phyloP scores from a whole-genome alignment of 1,139 yeast species.

The Yamadazyma kanchanaburiensis region DNA sequence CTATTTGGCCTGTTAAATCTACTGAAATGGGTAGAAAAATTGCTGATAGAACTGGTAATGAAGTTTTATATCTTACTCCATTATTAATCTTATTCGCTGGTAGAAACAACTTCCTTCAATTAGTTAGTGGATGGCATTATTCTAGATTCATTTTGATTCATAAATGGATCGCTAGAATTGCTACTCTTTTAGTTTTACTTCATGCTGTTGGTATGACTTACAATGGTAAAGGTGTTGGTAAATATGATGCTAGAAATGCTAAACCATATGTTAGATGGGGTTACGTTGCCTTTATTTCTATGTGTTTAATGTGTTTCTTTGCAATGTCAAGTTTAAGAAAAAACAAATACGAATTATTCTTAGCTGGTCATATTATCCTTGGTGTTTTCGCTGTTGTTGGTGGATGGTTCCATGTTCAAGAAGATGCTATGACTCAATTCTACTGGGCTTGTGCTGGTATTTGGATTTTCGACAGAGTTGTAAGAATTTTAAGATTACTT shows the following conservation, averaged over 20 bases:
- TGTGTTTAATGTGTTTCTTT: conserved; percentile 38
- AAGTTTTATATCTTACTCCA: conserved; percentile 49
- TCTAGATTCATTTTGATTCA: conserved; percentile 62
- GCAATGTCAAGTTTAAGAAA: conserved; percentile 55
- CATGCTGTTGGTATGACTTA: conserved; percentile 52
- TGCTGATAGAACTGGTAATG: conserved; percentile 60
- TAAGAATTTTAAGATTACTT: conserved; percentile 48
- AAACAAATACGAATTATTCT: conserved; percentile 60
- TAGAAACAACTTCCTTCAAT: conserved; percentile 62
- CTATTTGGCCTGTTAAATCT: conserved; percentile 23
- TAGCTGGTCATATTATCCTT: conserved; percentile 53
- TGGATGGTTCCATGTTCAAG: conserved; percentile 55
- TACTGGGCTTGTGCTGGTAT: conserved; percentile 53
- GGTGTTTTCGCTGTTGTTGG: conserved; percentile 56
- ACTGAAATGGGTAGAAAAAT: conserved; percentile 51
- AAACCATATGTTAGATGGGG: conserved; percentile 53
- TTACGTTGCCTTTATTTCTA: conserved; percentile 40
- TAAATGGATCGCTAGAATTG: conserved; percentile 59
- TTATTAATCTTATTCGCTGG: conserved; percentile 56
- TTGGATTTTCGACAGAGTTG: conserved; percentile 60
- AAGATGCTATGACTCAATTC: conserved; percentile 44
- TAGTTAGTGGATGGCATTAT: conserved; percentile 64
- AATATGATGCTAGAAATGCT: conserved; percentile 33
- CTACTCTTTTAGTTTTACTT: conserved; percentile 38
- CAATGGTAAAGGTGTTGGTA: conserved; percentile 32